Conservation (phyloP, 768 basidiomycete genomes). For the Panaeolus papilionaceus region DNA sequence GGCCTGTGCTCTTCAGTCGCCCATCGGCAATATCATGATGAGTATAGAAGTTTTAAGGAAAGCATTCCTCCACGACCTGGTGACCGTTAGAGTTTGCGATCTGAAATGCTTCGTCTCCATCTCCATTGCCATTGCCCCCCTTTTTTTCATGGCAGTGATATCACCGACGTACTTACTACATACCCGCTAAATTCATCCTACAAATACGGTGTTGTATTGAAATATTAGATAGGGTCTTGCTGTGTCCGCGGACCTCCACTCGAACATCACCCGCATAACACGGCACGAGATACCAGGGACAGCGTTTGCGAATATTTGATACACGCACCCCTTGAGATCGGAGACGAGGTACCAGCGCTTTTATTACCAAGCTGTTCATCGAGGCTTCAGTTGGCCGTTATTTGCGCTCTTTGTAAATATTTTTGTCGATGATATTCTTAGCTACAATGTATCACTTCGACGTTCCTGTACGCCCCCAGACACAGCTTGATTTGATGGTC, state of each 20-base stretch:
- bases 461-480: background rate
- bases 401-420: background rate
- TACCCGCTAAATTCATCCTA: background rate
- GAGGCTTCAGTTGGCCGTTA: background rate
- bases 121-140: slow-evolving; percentile 4
- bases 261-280: background rate
- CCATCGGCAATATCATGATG: background rate
- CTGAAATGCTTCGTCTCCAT: background rate
- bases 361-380: background rate
- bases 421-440: background rate
- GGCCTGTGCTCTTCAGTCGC: slow-evolving; percentile 6
- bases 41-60: slow-evolving; percentile 10
- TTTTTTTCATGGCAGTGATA: slow-evolving; percentile 7
- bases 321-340: background rate
- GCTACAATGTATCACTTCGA: background rate
- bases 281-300: background rate
- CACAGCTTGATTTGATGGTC: background rate
- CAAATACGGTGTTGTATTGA: background rate
- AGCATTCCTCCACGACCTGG: background rate
- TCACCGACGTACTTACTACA: slow-evolving; percentile 11
- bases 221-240: background rate
- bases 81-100: slow-evolving; percentile 6
- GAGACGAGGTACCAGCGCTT: slow-evolving; percentile 3
- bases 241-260: slow-evolving; percentile 11
- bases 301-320: background rate